Evolutionary conservation across 805 yeast species (phyloP), one percentile per base, ranked within the genome.

Genomic region (Myxozyma mucilagina): DNA sequence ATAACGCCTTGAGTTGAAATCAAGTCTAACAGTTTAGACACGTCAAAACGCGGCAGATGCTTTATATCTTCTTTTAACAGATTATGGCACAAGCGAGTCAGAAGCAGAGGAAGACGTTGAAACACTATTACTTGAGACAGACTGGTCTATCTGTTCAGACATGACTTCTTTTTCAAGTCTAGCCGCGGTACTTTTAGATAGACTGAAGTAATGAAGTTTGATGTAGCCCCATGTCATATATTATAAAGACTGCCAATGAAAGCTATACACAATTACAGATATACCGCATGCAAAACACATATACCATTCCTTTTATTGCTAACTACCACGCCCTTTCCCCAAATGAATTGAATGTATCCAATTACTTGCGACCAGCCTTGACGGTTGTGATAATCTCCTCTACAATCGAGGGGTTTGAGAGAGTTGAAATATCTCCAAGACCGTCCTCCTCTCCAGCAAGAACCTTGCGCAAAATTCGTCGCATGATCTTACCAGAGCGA

Each of bases 401-500:
- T 54, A 94, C 97, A 61, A 89, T 85, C 62, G 82, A 84, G 18
- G 97, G 96, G 75, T 94, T 90, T 52, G 94, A 84, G 74, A 89
- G 80, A 38, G 99, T 94, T 55, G 96, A 86, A 72, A 87, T 81
- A 74, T 93, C 99, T 66, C 99, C 99, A 69, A 94, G 82, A 73
- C 87, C 89, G 68, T 89, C 96, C 68, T 87, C 96, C 80, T 93
- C 97, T 68, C 93, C 92, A 55, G 94, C 86, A 58, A 91, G 86
- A 63, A 93, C 84, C 79, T 94, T 94, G 79, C 99, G 87, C 77
- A 94, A 82, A 65, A 94, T 88, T 80, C 99, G 89, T 82, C 99
- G 89, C 96, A 94, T 93, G 73, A 94, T 93, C 82, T 94, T 94
- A 70, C 99, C 99, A 10, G 97, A 90, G 79, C 99, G 86, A 29